Base-by-base conservation (phyloP, 345 rosid species). In the Hibiscus mutabilis region DNA sequence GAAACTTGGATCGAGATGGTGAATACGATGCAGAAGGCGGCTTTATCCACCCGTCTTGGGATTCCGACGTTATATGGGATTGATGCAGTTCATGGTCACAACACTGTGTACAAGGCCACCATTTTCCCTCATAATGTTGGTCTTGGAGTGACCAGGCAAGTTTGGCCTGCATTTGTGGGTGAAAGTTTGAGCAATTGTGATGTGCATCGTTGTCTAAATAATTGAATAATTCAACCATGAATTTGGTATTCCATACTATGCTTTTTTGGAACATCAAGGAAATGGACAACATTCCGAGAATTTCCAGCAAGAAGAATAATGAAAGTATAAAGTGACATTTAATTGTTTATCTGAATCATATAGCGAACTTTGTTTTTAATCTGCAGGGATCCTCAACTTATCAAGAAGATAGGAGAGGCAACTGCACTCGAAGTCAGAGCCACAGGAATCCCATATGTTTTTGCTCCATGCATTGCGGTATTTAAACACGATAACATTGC, bases 1-100 rank as follows among this genome's bases (percentile, higher is more conserved):
- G 79, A 90, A 72, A 29, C 70, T 42, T 92, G 97, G 98, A 80
- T 90, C n/a, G 72, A 90, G 53, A 81, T 84, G 91, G 92, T 92
- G 60, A 90, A 92, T 74, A 81, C 56, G 33, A 63, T 88, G 29
- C 98, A 92, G 70, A 87, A 79, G 58, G 95, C 77, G 9, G 25
- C 97, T 64, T 79, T 92, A 44, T 87, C 97, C 0, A 87, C 89
- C 25, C 88, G 91, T 21, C 87, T 92, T 5, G 90, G 91, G 15
- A 92, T 92, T 71, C 98, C 98, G 0, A 88, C 89, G 95, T 86
- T 92, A 60, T 92, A 92, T 15, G 98, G 97, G 12, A 92, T 92
- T 12, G 97, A 92, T 77, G 96, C 97, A 63, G 97, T 92, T 77
- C 97, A 92, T n/a, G 98, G 98, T 61, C 91, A 92, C 81, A 89